These are phyloP conservation scores for Cryphonectria radicalis DNA, from an alignment of 2,329 filamentous ascomycete genomes.

Conservation along the genomic window DNA sequence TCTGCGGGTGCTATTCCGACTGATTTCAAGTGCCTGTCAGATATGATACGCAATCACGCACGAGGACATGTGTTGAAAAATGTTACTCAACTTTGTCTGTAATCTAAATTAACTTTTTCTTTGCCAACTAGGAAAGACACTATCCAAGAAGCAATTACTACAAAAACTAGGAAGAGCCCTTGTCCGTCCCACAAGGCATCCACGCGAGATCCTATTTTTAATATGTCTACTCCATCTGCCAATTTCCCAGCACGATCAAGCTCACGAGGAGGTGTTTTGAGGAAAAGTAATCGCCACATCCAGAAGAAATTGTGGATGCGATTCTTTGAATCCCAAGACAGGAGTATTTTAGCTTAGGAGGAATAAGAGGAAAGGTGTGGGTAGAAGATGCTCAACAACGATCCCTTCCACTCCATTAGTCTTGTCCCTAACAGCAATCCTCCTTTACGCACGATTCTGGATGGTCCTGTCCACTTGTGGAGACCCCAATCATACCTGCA, in stretches of 20 bases:
- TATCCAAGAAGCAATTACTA: not conserved
- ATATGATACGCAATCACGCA: not conserved
- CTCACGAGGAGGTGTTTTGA: too few species aligned
- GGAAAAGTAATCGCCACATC: not conserved
- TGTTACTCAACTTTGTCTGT: not conserved
- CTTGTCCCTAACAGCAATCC: not conserved
- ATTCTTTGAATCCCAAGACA: not conserved
- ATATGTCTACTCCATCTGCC: not conserved
- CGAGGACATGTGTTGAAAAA: not conserved
- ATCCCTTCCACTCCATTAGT: not conserved
- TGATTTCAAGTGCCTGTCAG: not conserved
- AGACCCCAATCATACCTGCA: not conserved
- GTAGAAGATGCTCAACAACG: not conserved
- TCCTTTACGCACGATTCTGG: not conserved
- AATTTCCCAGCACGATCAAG: not conserved
- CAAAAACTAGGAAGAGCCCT: not conserved
- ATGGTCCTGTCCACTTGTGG: not conserved
- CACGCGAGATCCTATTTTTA: not conserved
- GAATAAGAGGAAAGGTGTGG: not conserved
- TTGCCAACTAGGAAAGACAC: not conserved
- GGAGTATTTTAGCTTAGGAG: not conserved
- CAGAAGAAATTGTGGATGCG: not conserved
- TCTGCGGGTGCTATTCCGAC: not conserved
- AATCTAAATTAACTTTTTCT: not conserved
- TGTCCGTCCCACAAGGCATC: not conserved